Conservation (phyloP, 2,329 filamentous ascomycete species). For the Beauveria medogensis region DNA sequence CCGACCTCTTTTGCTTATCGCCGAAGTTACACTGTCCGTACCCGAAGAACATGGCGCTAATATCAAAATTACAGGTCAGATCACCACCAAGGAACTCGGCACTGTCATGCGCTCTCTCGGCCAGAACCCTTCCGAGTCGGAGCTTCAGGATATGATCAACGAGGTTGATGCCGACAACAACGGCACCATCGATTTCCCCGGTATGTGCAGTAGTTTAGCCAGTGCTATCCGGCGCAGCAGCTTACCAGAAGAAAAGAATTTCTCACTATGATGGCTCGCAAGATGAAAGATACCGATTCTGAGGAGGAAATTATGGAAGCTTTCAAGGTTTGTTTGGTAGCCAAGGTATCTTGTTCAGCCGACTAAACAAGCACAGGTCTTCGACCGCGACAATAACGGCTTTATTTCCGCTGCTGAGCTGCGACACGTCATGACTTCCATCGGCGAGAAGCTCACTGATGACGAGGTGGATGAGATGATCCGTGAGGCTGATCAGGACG, state of each 20-base stretch:
- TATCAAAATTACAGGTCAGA: constrained; percentile 56
- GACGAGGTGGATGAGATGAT: constrained; percentile 94
- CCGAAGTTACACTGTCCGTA: not conserved
- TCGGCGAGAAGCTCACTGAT: constrained; percentile 84
- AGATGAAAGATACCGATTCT: constrained; percentile 90
- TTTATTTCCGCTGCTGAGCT: constrained; percentile 85
- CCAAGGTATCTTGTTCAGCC: too few species aligned
- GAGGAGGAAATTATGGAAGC: constrained; percentile 86
- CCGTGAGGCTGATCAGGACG: constrained; percentile 81
- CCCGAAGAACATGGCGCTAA: not conserved
- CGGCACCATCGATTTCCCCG: constrained; percentile 84
- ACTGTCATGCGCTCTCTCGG: constrained; percentile 87
- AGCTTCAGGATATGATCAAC: constrained; percentile 91
- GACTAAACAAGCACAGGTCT: constrained; percentile 41
- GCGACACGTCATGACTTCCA: constrained; percentile 86
- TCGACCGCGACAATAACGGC: constrained; percentile 85
- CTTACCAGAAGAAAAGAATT: constrained; percentile 51
- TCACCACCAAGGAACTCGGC: constrained; percentile 83
- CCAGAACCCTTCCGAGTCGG: constrained; percentile 83
- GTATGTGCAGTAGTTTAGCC: constrained; percentile 39
- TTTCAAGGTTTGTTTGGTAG: constrained; percentile 59
- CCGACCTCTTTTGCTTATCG: not conserved
- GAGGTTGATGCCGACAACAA: constrained; percentile 91
- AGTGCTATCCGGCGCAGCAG: not conserved
- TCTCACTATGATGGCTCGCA: constrained; percentile 87